A percentile compares a stretch with the other conserved stretches of the same genome.
Conservation (phyloP, 129 eudicot species). For the Deinandra increscens region DNA sequence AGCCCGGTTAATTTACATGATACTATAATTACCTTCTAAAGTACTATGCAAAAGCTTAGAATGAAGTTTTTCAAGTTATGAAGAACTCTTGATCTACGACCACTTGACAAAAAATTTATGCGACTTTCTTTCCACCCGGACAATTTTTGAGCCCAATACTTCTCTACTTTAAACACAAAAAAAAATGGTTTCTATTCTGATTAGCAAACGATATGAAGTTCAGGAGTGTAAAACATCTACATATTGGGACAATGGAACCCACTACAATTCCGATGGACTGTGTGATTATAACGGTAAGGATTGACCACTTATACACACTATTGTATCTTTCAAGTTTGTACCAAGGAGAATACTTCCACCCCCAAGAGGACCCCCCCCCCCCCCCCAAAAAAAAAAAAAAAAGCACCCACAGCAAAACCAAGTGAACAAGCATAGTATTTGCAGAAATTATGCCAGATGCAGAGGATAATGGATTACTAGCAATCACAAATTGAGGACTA, state of each 20-base stretch:
- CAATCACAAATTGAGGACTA: slow-evolving; percentile 23
- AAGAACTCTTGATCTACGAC: neutral
- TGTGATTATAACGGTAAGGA: neutral
- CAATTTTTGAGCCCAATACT: slow-evolving; percentile 14
- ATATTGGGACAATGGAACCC: slow-evolving; percentile 11
- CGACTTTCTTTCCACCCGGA: neutral
- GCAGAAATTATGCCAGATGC: slow-evolving; percentile 2
- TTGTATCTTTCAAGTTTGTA: neutral
- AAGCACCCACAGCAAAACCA: neutral
- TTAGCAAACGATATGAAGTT: slow-evolving; percentile 1
- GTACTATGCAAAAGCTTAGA: slow-evolving; percentile 2
- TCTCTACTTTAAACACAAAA: slow-evolving; percentile 17
- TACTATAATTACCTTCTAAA: slow-evolving; percentile 6
- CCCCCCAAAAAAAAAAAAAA: too few relatives aligned
- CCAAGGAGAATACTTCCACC: neutral
- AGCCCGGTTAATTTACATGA: slow-evolving; percentile 13
- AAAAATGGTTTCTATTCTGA: neutral
- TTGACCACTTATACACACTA: slow-evolving; percentile 8
- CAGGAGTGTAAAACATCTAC: neutral
- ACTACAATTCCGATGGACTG: neutral
- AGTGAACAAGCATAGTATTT: neutral
- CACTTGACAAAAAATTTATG: neutral
- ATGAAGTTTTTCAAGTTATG: neutral
- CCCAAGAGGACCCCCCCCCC: too few relatives aligned
- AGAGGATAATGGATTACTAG: neutral